phyloP scores from a whole-genome alignment of 331 rosid genomes.

The Phaseolus coccineus region DNA sequence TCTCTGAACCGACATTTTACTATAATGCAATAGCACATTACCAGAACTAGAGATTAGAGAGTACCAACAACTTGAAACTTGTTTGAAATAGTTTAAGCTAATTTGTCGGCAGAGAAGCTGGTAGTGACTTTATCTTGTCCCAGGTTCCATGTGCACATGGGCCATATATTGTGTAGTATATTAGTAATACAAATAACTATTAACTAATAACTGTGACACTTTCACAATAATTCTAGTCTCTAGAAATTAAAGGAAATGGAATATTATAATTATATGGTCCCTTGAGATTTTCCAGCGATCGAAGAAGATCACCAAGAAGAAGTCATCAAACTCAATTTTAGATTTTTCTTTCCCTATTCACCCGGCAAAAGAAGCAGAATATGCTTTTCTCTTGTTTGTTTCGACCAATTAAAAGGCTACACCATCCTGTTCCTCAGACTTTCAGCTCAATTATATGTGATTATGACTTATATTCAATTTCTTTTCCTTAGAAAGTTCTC shows the following conservation, averaged over 20 bases:
- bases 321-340: slow-evolving; percentile 16
- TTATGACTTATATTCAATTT: background rate
- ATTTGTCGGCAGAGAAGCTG: slow-evolving; percentile 42
- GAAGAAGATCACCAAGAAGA: background rate
- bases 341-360: slow-evolving; percentile 15
- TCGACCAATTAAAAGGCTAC: background rate
- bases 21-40: background rate
- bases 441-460: background rate
- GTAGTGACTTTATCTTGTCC: slow-evolving; percentile 30
- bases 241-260: background rate
- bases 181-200: slow-evolving; percentile 13
- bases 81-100: slow-evolving; percentile 6
- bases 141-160: slow-evolving; percentile 44
- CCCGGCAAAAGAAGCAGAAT: background rate
- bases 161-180: slow-evolving; percentile 29
- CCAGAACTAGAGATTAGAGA: background rate
- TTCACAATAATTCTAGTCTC: background rate
- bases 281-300: slow-evolving; percentile 4
- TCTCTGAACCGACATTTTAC: background rate
- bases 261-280: slow-evolving; percentile 24
- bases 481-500: background rate
- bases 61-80: slow-evolving; percentile 15
- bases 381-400: background rate
- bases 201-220: slow-evolving; percentile 4
- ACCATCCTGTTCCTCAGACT: background rate